These are phyloP conservation scores for Choanephora cucurbitarum DNA, from an alignment of 371 early-diverging fungal species.

Conservation along the genomic window DNA sequence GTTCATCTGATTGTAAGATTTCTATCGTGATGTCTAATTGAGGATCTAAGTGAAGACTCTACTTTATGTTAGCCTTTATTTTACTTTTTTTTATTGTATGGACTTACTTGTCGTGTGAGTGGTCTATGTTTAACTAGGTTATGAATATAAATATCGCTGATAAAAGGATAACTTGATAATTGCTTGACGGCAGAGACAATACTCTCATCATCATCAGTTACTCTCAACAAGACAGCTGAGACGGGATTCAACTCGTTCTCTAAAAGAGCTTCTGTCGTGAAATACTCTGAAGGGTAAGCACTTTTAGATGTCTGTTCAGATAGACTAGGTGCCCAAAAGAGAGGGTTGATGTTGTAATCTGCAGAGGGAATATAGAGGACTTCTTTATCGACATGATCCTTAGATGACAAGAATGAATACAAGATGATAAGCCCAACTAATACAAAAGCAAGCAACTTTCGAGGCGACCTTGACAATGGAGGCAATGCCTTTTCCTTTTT, in stretches of 20 bases:
- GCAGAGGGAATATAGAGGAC: neutral
- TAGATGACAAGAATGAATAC: constrained; percentile 2
- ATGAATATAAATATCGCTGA: constrained; percentile 59
- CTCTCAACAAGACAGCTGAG: constrained; percentile 57
- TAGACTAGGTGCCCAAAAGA: constrained; percentile 25
- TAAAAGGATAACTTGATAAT: constrained; percentile 55
- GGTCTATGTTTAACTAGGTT: constrained; percentile 44
- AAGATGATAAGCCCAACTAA: constrained; percentile 4
- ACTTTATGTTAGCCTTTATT: neutral
- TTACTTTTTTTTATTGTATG: neutral
- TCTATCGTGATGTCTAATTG: constrained; percentile 27
- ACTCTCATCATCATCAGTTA: constrained; percentile 44
- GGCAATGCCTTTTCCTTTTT: constrained; percentile 4
- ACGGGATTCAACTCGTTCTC: constrained; percentile 50
- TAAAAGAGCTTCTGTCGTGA: constrained; percentile 33
- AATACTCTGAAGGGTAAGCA: constrained; percentile 40
- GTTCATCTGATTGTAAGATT: constrained; percentile 50
- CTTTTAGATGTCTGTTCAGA: constrained; percentile 24
- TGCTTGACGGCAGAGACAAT: constrained; percentile 49
- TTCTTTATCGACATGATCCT: no score
- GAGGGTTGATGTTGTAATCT: constrained; percentile 22
- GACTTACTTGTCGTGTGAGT: constrained; percentile 30
- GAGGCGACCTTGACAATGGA: constrained; percentile 1
- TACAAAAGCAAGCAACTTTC: constrained; percentile 1
- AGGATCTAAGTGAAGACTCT: constrained; percentile 14